A percentile compares a stretch with the other conserved stretches of the same genome.
These are phyloP conservation scores for Yarrowia sp. DNA, from an alignment of 805 yeast species.

Conservation along the genomic window DNA sequence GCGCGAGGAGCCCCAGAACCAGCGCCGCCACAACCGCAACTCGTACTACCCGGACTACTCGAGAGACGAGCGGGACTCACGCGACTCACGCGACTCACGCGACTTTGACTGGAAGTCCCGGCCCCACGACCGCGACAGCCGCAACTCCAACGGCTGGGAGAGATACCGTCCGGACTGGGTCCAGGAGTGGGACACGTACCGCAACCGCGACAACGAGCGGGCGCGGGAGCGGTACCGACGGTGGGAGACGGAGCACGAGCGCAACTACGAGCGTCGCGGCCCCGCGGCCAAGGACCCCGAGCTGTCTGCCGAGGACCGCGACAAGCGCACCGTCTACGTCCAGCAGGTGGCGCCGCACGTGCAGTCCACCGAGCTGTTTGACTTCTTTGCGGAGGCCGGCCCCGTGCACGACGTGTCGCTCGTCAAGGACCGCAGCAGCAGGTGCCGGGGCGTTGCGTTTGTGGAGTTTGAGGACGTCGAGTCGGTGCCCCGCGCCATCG, in stretches of 20 bases:
- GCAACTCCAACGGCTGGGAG: neutral
- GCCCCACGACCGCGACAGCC: neutral
- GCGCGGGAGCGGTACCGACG: constrained; percentile 20
- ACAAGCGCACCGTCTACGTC: constrained; percentile 39
- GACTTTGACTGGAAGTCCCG: neutral
- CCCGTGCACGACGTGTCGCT: constrained; percentile 40
- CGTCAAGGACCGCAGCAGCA: constrained; percentile 38
- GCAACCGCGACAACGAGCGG: neutral
- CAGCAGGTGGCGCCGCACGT: constrained; percentile 40
- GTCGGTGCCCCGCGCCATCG: constrained; percentile 37
- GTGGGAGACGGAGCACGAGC: constrained; percentile 24
- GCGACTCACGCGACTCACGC: neutral
- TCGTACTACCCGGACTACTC: constrained; percentile 7
- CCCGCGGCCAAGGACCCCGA: neutral
- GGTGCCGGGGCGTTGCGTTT: constrained; percentile 41
- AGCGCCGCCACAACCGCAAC: neutral
- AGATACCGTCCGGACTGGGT: constrained; percentile 3
- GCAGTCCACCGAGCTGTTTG: constrained; percentile 36
- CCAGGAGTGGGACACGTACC: constrained; percentile 16
- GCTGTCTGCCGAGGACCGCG: neutral
- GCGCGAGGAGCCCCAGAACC: neutral
- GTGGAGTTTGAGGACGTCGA: constrained; percentile 39
- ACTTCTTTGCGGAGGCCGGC: constrained; percentile 40
- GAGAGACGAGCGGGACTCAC: neutral
- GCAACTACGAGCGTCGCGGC: constrained; percentile 16